phyloP scores from a whole-genome alignment of 257 asterid genomes.

The Jacaranda copaia region DNA sequence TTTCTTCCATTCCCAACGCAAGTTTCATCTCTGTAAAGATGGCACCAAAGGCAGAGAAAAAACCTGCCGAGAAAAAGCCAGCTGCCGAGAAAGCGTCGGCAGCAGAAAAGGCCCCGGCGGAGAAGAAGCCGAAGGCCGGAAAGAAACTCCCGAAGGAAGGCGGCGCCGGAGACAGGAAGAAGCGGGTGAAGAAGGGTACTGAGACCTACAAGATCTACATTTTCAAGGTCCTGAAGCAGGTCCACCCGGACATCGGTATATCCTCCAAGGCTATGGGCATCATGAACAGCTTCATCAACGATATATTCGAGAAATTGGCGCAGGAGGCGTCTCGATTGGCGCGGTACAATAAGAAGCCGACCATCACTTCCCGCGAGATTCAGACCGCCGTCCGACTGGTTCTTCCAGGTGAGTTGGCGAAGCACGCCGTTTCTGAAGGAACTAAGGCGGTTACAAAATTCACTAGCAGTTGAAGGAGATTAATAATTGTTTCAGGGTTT shows the following conservation, averaged over 20 bases:
- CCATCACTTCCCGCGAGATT: constrained; percentile 75
- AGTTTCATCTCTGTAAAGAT: not conserved
- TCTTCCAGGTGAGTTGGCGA: constrained; percentile 70
- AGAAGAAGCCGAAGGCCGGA: constrained; percentile 49
- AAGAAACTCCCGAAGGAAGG: constrained; percentile 48
- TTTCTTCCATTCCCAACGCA: not conserved
- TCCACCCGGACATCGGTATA: constrained; percentile 76
- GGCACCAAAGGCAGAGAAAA: constrained; percentile 47
- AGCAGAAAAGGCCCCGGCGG: constrained; percentile 29
- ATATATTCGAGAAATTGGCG: constrained; percentile 75
- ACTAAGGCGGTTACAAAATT: constrained; percentile 79
- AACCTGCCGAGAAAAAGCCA: constrained; percentile 49
- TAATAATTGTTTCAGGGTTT: not conserved
- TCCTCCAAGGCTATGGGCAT: constrained; percentile 90
- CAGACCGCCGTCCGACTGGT: constrained; percentile 75
- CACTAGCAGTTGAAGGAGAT: constrained; percentile 50
- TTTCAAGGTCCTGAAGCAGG: constrained; percentile 78
- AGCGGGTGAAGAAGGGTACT: constrained; percentile 56
- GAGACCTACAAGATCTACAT: constrained; percentile 88
- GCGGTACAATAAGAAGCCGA: constrained; percentile 75
- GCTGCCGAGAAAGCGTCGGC: constrained; percentile 35
- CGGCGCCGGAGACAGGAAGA: constrained; percentile 64
- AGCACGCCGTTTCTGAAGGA: constrained; percentile 76
- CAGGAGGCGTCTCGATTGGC: constrained; percentile 71
- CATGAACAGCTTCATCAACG: constrained; percentile 84